Evolutionary conservation across 2,329 filamentous ascomycete species (phyloP), one percentile per base, ranked within the genome.

Genomic region (Monilinia vaccinii-corymbosi): DNA sequence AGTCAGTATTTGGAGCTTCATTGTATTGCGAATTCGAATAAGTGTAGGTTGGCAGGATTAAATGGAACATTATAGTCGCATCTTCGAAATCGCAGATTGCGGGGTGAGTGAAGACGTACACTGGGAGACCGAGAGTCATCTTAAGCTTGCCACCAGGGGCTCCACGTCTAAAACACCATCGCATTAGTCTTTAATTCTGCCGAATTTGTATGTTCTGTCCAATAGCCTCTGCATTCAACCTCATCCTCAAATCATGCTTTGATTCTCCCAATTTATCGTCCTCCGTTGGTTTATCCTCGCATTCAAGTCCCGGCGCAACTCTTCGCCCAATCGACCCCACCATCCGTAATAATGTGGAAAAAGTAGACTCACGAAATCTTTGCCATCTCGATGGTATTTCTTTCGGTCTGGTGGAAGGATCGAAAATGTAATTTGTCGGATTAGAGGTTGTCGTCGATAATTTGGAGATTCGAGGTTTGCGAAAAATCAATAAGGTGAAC

Each of bases 51-150:
- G 45, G 45, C 55, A 38, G 25, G 18, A 28, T 46, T 14, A 40
- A 34, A 14, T 44, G 32, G 32, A 32, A 55, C 13, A 49, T 55
- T 36, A 28, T 36, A 40, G 28, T 51, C 50, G 53, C 18, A 76
- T 61, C 53, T 62, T 62, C 65, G 73, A 67, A 72, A 70, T 68
- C 61, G 65, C 31, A 64, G 55, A 52, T 68, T 65, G 65, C 63
- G 40, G 44, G 18, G n/a, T 44, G 40, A 23, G 23, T 28, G 18
- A 53, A 66, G 74, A 89, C 91, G 79, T 96, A 97, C 92, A 96
- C 91, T 81, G 94, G 94, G 75, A 99, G 91, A 97, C 91, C 94
- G 81, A 99, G 91, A 79, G 94, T 97, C 94, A 99, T 99, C 89
- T 96, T 97, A 75, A 97, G 89, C 89, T 99, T 99, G 89, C 95